Evolutionary conservation across 768 basidiomycete species (phyloP).

Genomic region (Dictyophora rubrovolvata): DNA sequence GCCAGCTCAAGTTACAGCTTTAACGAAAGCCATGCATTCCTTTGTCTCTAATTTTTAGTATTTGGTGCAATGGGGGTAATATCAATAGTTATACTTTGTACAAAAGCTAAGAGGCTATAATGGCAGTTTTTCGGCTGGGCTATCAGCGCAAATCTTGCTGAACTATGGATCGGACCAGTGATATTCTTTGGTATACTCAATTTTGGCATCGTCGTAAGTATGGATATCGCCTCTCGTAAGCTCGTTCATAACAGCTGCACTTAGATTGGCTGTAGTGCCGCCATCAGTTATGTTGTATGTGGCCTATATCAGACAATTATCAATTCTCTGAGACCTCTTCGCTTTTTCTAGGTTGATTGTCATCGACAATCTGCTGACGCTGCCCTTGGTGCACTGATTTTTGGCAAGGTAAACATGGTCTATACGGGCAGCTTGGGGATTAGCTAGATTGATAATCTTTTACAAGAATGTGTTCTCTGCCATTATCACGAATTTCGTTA

Average conservation of each 20-base stretch:
- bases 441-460: not conserved
- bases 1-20: not conserved
- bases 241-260: not conserved
- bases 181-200: slow-evolving; percentile 15
- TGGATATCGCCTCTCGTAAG: not conserved
- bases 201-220: slow-evolving; percentile 13
- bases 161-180: slow-evolving; percentile 12
- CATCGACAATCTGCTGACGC: slow-evolving; percentile 13
- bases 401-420: slow-evolving; percentile 6
- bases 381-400: slow-evolving; percentile 14
- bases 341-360: slow-evolving; percentile 10
- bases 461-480: slow-evolving; percentile 2
- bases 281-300: slow-evolving; percentile 14
- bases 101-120: not conserved
- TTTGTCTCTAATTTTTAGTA: slow-evolving; percentile 4
- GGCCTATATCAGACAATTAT: not conserved
- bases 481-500: slow-evolving; percentile 1
- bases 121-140: slow-evolving; percentile 16
- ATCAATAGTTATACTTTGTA: not conserved
- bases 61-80: slow-evolving; percentile 16
- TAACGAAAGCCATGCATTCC: not conserved
- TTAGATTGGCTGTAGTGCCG: slow-evolving; percentile 12
- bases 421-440: not conserved
- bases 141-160: slow-evolving; percentile 7
- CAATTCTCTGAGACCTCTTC: not conserved